Base-by-base conservation (phyloP, 2,329 filamentous ascomycete genomes). In the Trichoderma arundinaceum region DNA sequence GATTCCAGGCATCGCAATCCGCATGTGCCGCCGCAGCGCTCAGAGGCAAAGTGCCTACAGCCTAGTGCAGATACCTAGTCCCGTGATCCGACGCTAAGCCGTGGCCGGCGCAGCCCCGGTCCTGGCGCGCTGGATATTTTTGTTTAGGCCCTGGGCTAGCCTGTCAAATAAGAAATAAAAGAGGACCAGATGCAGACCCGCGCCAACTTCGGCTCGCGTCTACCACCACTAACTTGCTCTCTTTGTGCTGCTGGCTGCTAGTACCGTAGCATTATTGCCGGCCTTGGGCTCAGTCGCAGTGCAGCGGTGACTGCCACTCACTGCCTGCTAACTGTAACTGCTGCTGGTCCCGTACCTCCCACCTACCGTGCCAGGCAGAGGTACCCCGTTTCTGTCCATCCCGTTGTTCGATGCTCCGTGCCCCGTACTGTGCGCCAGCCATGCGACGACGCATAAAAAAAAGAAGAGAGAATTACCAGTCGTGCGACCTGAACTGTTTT, bases 201-300 rank as follows among this genome's bases (percentile, higher is more conserved):
- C 60, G 60, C 60, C 60, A 63, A 63, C 60, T 63, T 63, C 60
- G 60, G 60, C 60, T 63, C 60, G 49, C 49, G 46, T 54, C 39
- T 53, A 22, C 44, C 59, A 43, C 22, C 22, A 28, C 22, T 28
- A 28, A 49, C 10, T 32, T 60, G 10, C 12, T 17, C n/a, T 38
- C 35, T 38, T 38, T 46, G 7, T 46, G 7, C 17, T 46, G n/a
- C 17, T n/a, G n/a, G n/a, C 17, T 22, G 17, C 15, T 17, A 7
- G n/a, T 46, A 22, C 44, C 17, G 22, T 15, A n/a, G 43, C 48
- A 5, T 38, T 32, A 39, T 48, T 60, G 46, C 57, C 57, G 57
- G 57, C 22, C 22, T n/a, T 52, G 52, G 35, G 35, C 35, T 39
- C 41, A 54, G 46, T n/a, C 15, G 46, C 46, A 22, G 17, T 12